phyloP scores from a whole-genome alignment of 371 early-diverging fungal genomes.

The Mucor plumbeus region DNA sequence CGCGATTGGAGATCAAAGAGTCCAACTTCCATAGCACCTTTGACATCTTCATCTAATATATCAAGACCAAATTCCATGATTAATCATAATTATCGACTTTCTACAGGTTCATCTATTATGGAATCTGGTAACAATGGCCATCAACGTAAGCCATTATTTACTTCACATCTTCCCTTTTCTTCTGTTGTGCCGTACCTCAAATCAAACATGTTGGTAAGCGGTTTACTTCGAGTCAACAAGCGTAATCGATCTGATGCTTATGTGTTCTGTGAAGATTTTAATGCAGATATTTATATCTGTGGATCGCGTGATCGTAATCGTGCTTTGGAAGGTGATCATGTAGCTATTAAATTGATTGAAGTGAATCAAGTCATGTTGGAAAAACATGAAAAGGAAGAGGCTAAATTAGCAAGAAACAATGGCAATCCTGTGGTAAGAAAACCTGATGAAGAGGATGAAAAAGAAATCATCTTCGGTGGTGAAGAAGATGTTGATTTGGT shows the following conservation, averaged over 20 bases:
- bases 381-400: conserved; percentile 59
- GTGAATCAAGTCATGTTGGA: conserved; percentile 62
- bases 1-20: conserved; percentile 15
- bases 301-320: conserved; percentile 83
- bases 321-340: conserved; percentile 87
- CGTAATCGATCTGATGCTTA: conserved; percentile 84
- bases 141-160: conserved; percentile 57
- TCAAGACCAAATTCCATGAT: conserved; percentile 19
- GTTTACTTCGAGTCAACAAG: conserved; percentile 82
- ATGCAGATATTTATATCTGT: conserved; percentile 78
- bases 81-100: conserved; percentile 12
- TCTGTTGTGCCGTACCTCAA: conserved; percentile 52
- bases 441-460: conserved; percentile 60
- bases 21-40: not conserved
- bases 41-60: not conserved
- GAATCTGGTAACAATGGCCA: conserved; percentile 3
- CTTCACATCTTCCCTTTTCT: conserved; percentile 61
- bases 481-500: conserved; percentile 57
- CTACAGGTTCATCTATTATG: conserved; percentile 12
- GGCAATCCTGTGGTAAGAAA: conserved; percentile 46
- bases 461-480: conserved; percentile 57
- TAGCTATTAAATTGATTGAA: conserved; percentile 76
- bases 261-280: conserved; percentile 71
- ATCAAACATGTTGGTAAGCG: conserved; percentile 58
- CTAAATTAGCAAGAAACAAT: conserved; percentile 50